Percentiles rank a stretch among this genome's conserved stretches.
phyloP scores from a whole-genome alignment of 2,329 filamentous ascomycete genomes.

The Sclerotinia subarctica region DNA sequence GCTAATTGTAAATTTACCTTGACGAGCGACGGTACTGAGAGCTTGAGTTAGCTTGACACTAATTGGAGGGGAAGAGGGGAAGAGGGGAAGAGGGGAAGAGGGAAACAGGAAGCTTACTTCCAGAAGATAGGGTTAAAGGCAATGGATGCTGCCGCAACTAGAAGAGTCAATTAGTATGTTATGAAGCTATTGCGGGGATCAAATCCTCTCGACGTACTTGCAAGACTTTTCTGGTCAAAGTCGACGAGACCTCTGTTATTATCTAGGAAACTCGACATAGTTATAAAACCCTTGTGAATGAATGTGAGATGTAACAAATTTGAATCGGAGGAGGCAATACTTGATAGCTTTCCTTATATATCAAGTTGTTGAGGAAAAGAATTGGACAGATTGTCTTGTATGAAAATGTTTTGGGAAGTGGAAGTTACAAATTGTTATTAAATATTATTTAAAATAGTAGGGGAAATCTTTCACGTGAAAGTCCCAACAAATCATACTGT shows the following conservation, averaged over 20 bases:
- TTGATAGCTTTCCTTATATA: neutral
- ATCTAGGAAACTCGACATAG: conserved; percentile 34
- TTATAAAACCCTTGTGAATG: neutral
- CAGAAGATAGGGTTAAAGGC: conserved; percentile 98
- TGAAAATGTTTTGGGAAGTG: neutral
- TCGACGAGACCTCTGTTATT: conserved; percentile 48
- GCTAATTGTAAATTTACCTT: conserved; percentile 53
- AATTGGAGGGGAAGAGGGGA: neutral
- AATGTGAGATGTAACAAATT: neutral
- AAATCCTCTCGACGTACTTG: conserved; percentile 49
- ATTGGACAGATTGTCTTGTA: conserved; percentile 10
- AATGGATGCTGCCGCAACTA: conserved; percentile 79
- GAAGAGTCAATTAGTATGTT: conserved; percentile 20
- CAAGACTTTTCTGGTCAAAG: conserved; percentile 63
- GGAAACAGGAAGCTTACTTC: conserved; percentile 67
- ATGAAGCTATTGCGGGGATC: conserved; percentile 27
- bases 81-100: neutral
- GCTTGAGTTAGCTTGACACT: conserved; percentile 17
- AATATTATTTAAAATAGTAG: neutral
- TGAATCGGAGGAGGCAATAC: neutral
- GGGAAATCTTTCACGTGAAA: conserved; percentile 17
- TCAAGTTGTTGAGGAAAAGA: neutral
- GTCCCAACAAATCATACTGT: neutral
- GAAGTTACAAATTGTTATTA: neutral
- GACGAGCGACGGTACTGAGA: conserved; percentile 74